These are phyloP conservation scores for Aquilaria yunnanensis DNA, from an alignment of 345 rosid species.

Conservation along the genomic window DNA sequence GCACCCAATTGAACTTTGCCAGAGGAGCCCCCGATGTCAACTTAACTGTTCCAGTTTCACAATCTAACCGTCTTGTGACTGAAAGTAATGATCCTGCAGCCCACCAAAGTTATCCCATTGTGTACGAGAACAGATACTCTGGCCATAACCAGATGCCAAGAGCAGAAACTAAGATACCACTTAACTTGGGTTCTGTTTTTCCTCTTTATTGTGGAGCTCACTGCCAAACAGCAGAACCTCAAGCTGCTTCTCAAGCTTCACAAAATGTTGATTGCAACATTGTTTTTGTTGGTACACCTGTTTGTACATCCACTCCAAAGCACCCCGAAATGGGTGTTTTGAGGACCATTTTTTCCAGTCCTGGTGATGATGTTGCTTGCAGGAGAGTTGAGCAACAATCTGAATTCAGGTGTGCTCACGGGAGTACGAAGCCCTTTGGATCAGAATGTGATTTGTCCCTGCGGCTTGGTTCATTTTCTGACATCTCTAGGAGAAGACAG, in stretches of 20 bases:
- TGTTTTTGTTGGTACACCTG: conserved; percentile 67
- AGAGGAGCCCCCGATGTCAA: conserved; percentile 20
- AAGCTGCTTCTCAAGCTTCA: conserved; percentile 27
- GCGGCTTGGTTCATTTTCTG: conserved; percentile 62
- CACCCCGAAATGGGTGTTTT: conserved; percentile 25
- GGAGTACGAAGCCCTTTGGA: conserved; percentile 23
- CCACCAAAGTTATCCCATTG: conserved; percentile 32
- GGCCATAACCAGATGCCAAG: conserved; percentile 25
- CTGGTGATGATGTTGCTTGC: conserved; percentile 23
- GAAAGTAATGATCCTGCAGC: conserved; percentile 28
- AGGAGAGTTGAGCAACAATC: conserved; percentile 16
- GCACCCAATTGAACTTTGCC: conserved; percentile 22
- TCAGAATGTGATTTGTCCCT: conserved; percentile 70
- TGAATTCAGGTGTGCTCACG: conserved; percentile 20
- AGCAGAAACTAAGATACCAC: conserved; percentile 26
- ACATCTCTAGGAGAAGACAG: conserved; percentile 31
- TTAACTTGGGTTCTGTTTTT: conserved; percentile 52
- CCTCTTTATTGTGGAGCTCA: conserved; percentile 65
- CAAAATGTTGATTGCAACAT: conserved; percentile 25
- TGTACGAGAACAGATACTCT: conserved; percentile 28
- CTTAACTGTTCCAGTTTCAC: conserved; percentile 18
- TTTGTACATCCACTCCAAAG: conserved; percentile 38
- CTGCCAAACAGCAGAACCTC: conserved; percentile 28
- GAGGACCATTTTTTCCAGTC: conserved; percentile 23
- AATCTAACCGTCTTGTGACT: conserved; percentile 16